Conservation (phyloP, 805 yeast species). For the Kodamaea jinghongensis region DNA sequence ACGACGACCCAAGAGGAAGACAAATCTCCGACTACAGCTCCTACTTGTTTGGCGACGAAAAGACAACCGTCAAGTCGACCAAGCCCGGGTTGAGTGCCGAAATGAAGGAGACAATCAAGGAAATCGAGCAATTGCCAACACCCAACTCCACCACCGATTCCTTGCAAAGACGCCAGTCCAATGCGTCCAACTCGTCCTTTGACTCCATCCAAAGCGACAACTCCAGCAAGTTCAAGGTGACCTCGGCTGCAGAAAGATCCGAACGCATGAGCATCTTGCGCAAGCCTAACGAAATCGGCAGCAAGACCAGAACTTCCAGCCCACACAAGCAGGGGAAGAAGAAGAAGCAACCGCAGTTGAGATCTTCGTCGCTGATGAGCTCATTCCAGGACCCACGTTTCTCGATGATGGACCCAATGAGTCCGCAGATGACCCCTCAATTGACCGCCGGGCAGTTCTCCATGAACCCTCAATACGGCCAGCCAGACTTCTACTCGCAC, state of each 20-base stretch:
- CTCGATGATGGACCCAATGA: constrained; percentile 3
- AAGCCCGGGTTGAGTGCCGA: not conserved
- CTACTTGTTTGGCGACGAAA: not conserved
- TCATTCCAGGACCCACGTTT: constrained; percentile 6
- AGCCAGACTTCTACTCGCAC: constrained; percentile 8
- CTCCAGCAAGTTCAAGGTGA: constrained; percentile 23
- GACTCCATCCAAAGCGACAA: constrained; percentile 34
- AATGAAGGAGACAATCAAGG: constrained; percentile 7
- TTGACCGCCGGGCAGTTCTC: not conserved
- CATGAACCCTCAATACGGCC: constrained; percentile 2
- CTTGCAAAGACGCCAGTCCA: constrained; percentile 11
- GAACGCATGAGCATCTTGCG: constrained; percentile 12
- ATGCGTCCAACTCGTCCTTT: constrained; percentile 17
- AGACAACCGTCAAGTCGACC: constrained; percentile 1
- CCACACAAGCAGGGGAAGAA: constrained; percentile 5
- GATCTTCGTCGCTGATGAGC: constrained; percentile 5
- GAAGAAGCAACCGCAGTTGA: constrained; percentile 6
- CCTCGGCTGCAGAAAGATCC: constrained; percentile 13
- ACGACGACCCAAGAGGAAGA: constrained; percentile 9
- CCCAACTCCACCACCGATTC: constrained; percentile 14
- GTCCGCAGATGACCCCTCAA: constrained; percentile 1
- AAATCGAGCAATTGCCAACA: constrained; percentile 14
- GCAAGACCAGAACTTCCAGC: constrained; percentile 4
- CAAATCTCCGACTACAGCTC: not conserved
- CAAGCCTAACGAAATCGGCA: constrained; percentile 5